Evolutionary conservation across 768 basidiomycete genomes (phyloP).

Genomic region (Lactifluus volemus): DNA sequence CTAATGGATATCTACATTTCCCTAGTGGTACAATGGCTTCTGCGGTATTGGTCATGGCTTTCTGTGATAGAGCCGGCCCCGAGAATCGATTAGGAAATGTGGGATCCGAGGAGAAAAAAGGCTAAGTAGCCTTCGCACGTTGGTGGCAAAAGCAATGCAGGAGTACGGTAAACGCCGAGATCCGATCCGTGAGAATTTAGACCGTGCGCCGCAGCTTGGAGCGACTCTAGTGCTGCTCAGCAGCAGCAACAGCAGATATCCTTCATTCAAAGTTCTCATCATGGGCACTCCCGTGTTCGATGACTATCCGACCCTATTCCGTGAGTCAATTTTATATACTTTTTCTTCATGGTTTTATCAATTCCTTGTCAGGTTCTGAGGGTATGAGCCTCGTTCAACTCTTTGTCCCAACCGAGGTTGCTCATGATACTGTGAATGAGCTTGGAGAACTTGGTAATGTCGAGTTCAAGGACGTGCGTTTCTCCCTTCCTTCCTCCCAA

Average conservation of each 20-base stretch:
- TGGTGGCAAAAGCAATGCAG: too few relatives aligned
- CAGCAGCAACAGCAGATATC: background rate
- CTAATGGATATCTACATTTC: too few relatives aligned
- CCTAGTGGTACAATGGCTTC: too few relatives aligned
- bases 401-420: slow-evolving; percentile 93
- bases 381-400: slow-evolving; percentile 97
- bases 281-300: slow-evolving; percentile 34
- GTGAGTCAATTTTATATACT: slow-evolving; percentile 31
- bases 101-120: background rate
- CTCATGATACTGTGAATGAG: slow-evolving; percentile 93
- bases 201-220: background rate
- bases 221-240: too few relatives aligned
- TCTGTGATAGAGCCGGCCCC: too few relatives aligned
- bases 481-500: background rate
- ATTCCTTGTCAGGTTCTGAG: slow-evolving; percentile 67
- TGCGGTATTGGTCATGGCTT: too few relatives aligned
- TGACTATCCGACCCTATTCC: slow-evolving; percentile 79
- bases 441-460: slow-evolving; percentile 93
- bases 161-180: background rate
- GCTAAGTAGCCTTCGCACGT: too few relatives aligned
- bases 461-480: slow-evolving; percentile 91
- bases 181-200: background rate
- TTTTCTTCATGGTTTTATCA: background rate
- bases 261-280: slow-evolving; percentile 5
- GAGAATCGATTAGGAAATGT: background rate